phyloP scores from a whole-genome alignment of 192 early-diverging fungal species.

The Entomortierella chlamydospora region DNA sequence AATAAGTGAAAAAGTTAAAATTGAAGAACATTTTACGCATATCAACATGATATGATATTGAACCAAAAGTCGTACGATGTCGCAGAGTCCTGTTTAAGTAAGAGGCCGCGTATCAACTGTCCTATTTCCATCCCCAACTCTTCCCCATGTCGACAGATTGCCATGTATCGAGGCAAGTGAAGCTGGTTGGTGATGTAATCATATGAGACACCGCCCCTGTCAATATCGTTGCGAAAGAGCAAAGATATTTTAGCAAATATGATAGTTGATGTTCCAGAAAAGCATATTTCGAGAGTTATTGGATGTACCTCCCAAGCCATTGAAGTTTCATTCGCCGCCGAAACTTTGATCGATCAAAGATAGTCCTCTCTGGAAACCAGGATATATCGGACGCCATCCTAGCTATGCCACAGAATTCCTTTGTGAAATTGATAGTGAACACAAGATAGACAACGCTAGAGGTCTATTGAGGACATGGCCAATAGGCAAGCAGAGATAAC shows the following conservation, averaged over 20 bases:
- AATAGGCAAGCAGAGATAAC: background rate
- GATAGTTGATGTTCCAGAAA: background rate
- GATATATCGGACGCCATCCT: slow-evolving; percentile 28
- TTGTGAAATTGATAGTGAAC: slow-evolving; percentile 11
- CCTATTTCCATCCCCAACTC: slow-evolving; percentile 11
- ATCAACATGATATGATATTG: too few relatives aligned
- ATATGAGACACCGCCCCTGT: slow-evolving; percentile 11
- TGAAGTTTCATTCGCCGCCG: slow-evolving; percentile 17
- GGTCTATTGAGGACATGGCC: background rate
- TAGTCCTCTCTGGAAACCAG: slow-evolving; percentile 21
- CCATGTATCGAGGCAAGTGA: background rate
- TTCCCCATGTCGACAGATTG: slow-evolving; percentile 17
- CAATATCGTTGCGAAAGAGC: background rate
- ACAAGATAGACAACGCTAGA: slow-evolving; percentile 1
- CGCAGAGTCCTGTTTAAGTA: background rate
- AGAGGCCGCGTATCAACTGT: background rate
- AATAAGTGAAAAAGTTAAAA: too few relatives aligned
- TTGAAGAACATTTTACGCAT: too few relatives aligned
- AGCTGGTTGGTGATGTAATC: background rate
- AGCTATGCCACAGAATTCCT: slow-evolving; percentile 24
- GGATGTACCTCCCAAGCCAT: slow-evolving; percentile 18
- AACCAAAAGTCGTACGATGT: background rate
- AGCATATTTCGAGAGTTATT: background rate
- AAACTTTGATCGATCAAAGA: slow-evolving; percentile 20
- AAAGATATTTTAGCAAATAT: background rate